Conservation (phyloP, 2,329 filamentous ascomycete genomes). For the Diaporthe destruens region DNA sequence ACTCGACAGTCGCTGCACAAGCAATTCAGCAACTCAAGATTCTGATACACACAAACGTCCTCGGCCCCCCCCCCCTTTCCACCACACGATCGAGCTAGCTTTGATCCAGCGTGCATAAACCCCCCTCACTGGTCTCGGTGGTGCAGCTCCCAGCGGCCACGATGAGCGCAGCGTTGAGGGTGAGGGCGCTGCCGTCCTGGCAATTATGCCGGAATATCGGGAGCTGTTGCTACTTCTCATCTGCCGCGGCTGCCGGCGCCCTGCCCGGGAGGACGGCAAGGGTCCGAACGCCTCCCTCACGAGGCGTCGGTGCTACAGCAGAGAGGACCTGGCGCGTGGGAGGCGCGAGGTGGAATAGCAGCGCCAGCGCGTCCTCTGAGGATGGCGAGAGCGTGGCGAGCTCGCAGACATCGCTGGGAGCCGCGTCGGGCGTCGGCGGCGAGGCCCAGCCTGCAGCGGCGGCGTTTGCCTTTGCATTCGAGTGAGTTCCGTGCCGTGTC, state of each 20-base stretch:
- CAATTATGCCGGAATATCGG: neutral
- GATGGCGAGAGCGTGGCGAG: constrained; percentile 26
- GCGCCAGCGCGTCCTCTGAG: neutral
- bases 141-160: neutral
- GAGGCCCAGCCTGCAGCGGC: neutral
- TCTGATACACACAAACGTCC: neutral
- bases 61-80: too few species aligned
- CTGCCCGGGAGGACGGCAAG: neutral
- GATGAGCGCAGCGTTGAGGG: constrained; percentile 32
- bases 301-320: neutral
- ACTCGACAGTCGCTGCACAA: neutral
- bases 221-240: neutral
- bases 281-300: neutral
- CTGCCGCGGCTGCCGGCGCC: neutral
- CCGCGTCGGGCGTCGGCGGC: neutral
- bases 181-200: constrained; percentile 17
- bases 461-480: constrained; percentile 45
- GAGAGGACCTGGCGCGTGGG: neutral
- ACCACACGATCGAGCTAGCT: too few species aligned
- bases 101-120: neutral
- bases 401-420: constrained; percentile 21
- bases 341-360: constrained; percentile 14
- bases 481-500: constrained; percentile 45
- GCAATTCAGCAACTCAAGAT: neutral
- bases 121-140: neutral